phyloP scores from a whole-genome alignment of 1,284 basidiomycete genomes.

The Thecaphora thlaspeos region DNA sequence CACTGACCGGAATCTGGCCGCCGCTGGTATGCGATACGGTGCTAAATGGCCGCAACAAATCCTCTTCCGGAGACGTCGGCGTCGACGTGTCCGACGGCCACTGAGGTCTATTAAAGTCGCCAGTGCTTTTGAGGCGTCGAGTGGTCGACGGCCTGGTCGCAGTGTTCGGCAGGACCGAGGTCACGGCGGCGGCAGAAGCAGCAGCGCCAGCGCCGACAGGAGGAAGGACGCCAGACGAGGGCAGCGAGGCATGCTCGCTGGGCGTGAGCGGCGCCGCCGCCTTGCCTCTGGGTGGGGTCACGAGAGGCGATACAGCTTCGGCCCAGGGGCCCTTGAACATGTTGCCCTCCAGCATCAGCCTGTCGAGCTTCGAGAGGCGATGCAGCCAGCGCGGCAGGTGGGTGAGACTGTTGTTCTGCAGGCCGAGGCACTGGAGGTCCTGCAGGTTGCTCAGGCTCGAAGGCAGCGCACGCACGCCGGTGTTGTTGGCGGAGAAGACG shows the following conservation, averaged over 20 bases:
- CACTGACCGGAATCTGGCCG: neutral
- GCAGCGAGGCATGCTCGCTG: neutral
- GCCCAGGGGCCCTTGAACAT: conserved; percentile 89
- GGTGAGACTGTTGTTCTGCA: conserved; percentile 82
- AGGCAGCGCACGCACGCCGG: conserved; percentile 72
- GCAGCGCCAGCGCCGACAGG: no score
- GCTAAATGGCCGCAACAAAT: neutral
- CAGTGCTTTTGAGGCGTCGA: neutral
- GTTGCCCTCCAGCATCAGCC: conserved; percentile 86
- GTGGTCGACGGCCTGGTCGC: neutral
- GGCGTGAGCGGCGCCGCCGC: no score
- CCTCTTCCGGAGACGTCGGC: neutral
- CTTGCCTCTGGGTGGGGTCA: no score
- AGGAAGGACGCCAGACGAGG: neutral
- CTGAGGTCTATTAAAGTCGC: neutral
- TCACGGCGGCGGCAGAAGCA: neutral
- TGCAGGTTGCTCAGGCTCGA: conserved; percentile 60
- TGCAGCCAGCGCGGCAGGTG: conserved; percentile 92
- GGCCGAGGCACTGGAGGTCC: conserved; percentile 78
- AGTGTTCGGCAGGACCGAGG: neutral
- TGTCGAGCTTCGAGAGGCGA: conserved; percentile 76
- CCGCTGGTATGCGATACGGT: neutral
- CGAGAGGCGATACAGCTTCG: conserved; percentile 66
- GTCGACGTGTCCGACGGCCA: no score
- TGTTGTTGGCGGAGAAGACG: conserved; percentile 84